Evolutionary conservation across 345 rosid species (phyloP).

Genomic region (Gossypium longicalyx): DNA sequence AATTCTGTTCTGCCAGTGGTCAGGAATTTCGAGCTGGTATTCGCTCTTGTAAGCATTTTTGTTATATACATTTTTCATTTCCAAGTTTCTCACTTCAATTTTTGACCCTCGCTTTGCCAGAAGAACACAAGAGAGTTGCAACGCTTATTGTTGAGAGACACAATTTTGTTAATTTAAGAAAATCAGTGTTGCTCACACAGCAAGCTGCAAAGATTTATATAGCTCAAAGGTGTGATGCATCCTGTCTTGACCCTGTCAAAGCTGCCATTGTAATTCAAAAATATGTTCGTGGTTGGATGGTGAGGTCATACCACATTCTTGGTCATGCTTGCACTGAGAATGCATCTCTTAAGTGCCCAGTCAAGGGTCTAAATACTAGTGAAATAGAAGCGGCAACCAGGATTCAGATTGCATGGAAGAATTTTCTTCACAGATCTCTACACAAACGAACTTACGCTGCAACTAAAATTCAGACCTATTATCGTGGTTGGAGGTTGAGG

Average conservation of each 20-base stretch:
- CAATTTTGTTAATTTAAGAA: conserved; percentile 40
- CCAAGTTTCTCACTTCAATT: not conserved
- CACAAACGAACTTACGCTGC: conserved; percentile 34
- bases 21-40: conserved; percentile 35
- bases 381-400: conserved; percentile 43
- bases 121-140: conserved; percentile 29
- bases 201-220: conserved; percentile 55
- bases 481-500: conserved; percentile 41
- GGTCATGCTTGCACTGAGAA: conserved; percentile 17
- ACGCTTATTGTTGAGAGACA: conserved; percentile 48
- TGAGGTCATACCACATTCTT: conserved; percentile 12
- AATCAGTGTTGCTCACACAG: conserved; percentile 50
- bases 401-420: conserved; percentile 63
- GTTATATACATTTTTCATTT: not conserved
- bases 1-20: conserved; percentile 22
- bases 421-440: conserved; percentile 22
- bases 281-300: conserved; percentile 23
- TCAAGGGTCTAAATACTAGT: conserved; percentile 12
- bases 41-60: not conserved
- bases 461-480: conserved; percentile 39
- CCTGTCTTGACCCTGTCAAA: conserved; percentile 19
- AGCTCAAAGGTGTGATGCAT: conserved; percentile 19
- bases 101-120: conserved; percentile 8
- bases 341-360: conserved; percentile 12
- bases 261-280: conserved; percentile 26